phyloP scores from a whole-genome alignment of 1,284 basidiomycete genomes.

The Cutaneotrichosporon sp. region DNA sequence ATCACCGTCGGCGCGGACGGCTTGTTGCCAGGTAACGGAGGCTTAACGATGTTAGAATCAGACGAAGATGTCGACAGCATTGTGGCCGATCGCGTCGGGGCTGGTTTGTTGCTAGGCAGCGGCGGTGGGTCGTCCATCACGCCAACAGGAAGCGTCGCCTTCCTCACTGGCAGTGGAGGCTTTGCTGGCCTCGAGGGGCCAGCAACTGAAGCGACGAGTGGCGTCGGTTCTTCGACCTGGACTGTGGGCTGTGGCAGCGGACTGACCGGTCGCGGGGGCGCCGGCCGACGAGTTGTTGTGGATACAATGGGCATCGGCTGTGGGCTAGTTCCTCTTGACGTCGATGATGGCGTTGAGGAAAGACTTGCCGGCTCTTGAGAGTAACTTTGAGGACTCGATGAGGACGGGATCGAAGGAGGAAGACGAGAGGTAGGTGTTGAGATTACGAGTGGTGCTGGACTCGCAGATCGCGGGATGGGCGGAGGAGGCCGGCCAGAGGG shows the following conservation, averaged over 20 bases:
- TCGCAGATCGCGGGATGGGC: constrained; percentile 9
- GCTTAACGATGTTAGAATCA: constrained; percentile 9
- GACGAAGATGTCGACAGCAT: constrained; percentile 1
- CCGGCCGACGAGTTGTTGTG: background rate
- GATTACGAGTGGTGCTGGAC: background rate
- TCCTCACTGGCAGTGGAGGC: constrained; percentile 18
- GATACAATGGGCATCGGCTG: background rate
- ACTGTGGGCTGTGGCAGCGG: background rate
- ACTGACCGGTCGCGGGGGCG: constrained; percentile 1
- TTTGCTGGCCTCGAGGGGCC: background rate
- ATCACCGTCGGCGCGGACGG: constrained; percentile 22
- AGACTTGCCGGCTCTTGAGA: background rate
- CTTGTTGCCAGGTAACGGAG: constrained; percentile 35
- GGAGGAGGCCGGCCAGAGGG: constrained; percentile 4
- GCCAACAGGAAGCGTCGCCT: constrained; percentile 8
- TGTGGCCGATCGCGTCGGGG: background rate
- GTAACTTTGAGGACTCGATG: background rate
- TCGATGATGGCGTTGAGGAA: background rate
- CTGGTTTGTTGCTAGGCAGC: constrained; percentile 12
- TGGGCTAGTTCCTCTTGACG: background rate
- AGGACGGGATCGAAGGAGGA: background rate
- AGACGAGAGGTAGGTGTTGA: background rate
- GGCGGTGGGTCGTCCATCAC: constrained; percentile 11
- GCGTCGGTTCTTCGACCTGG: background rate
- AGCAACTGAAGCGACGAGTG: background rate